Evolutionary conservation across 148 eudicot species (phyloP).

Genomic region (Beta vulgaris): DNA sequence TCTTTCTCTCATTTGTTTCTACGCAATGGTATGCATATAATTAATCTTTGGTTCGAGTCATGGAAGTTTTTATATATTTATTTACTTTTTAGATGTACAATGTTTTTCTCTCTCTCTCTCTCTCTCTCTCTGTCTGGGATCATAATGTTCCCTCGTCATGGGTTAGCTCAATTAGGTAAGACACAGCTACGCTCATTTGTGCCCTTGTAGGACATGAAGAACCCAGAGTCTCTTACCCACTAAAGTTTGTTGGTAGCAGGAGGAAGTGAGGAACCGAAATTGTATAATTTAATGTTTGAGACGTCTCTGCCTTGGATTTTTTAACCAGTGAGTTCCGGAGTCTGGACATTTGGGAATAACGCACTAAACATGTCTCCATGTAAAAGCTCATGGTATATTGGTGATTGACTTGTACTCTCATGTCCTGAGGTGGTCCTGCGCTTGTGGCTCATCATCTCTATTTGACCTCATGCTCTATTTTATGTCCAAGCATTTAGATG

Average conservation of each 20-base stretch:
- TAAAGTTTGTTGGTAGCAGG: neutral
- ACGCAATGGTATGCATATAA: constrained; percentile 61
- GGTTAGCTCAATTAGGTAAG: neutral
- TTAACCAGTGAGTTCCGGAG: too few species aligned
- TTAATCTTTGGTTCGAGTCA: neutral
- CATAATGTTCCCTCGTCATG: neutral
- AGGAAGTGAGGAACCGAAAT: neutral
- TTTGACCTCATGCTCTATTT: neutral
- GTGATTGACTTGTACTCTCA: neutral
- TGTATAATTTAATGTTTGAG: neutral
- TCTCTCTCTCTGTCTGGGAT: too few species aligned
- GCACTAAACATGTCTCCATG: too few species aligned
- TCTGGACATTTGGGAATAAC: too few species aligned
- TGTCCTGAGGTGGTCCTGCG: neutral
- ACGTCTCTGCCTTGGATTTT: neutral
- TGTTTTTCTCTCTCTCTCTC: too few species aligned
- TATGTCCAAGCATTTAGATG: neutral
- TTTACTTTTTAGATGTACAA: too few species aligned
- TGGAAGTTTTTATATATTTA: constrained; percentile 10
- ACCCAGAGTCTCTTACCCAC: neutral
- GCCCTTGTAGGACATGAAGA: neutral
- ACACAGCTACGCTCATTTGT: neutral
- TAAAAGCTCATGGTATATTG: neutral
- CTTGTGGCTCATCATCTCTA: neutral
- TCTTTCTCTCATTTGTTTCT: constrained; percentile 66